Evolutionary conservation across 805 yeast genomes (phyloP).

Genomic region (Candida piceae): DNA sequence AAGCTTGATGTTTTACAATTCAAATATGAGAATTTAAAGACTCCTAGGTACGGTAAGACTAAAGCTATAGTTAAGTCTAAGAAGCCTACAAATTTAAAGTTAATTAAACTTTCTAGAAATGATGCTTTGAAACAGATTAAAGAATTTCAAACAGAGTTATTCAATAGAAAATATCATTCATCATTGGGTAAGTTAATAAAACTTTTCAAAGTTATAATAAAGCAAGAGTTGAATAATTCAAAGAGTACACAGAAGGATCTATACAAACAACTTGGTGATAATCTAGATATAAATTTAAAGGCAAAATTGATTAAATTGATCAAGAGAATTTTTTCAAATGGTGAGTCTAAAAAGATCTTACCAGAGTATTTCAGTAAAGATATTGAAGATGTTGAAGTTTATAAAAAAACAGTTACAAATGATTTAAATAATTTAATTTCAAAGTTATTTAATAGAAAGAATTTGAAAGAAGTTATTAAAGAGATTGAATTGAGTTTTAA

Average conservation of each 20-base stretch:
- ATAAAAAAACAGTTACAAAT: slow-evolving; percentile 35
- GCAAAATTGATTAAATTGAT: slow-evolving; percentile 18
- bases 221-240: slow-evolving; percentile 12
- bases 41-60: slow-evolving; percentile 49
- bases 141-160: slow-evolving; percentile 39
- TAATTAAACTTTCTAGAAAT: slow-evolving; percentile 30
- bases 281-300: slow-evolving; percentile 18
- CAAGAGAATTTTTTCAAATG: slow-evolving; percentile 17
- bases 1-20: slow-evolving; percentile 53
- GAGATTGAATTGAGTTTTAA: slow-evolving; percentile 23
- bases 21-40: slow-evolving; percentile 36
- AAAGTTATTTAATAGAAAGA: slow-evolving; percentile 40
- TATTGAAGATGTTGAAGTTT: slow-evolving; percentile 26
- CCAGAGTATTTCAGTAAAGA: slow-evolving; percentile 23
- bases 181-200: slow-evolving; percentile 37
- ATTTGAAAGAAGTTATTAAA: slow-evolving; percentile 29
- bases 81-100: slow-evolving; percentile 31
- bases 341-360: slow-evolving; percentile 16
- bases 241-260: slow-evolving; percentile 3
- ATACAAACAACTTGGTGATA: slow-evolving; percentile 8
- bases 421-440: slow-evolving; percentile 43
- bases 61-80: slow-evolving; percentile 42
- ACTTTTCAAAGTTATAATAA: slow-evolving; percentile 28
- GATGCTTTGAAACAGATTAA: slow-evolving; percentile 43
- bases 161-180: slow-evolving; percentile 46